phyloP scores from a whole-genome alignment of 768 basidiomycete species.

The Sporobolomyces phaffii region DNA sequence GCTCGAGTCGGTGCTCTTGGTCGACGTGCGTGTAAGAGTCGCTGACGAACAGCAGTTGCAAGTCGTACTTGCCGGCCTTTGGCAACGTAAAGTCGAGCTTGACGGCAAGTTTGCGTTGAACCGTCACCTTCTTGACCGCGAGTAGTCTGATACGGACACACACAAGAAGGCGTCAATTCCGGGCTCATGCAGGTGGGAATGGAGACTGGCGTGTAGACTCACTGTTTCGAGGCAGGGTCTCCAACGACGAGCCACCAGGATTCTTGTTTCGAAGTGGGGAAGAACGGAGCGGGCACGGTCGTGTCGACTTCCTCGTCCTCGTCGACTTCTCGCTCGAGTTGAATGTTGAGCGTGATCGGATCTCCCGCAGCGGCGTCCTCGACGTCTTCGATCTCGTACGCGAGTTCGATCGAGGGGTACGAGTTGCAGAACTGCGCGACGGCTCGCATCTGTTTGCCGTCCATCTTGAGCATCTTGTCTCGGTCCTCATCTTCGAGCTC shows the following conservation, averaged over 20 bases:
- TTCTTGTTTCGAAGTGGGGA: conserved; percentile 79
- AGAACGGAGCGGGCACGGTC: conserved; percentile 85
- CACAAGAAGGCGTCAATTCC: background rate
- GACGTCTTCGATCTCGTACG: conserved; percentile 69
- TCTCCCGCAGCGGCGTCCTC: conserved; percentile 78
- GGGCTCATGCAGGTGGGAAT: too few species aligned
- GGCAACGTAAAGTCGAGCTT: conserved; percentile 85
- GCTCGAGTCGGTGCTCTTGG: conserved; percentile 55
- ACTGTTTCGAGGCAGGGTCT: conserved; percentile 48
- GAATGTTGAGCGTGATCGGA: conserved; percentile 73
- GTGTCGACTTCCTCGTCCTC: conserved; percentile 67
- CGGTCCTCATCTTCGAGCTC: conserved; percentile 93
- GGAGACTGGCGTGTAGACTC: background rate
- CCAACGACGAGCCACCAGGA: conserved; percentile 98
- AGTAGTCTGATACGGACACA: conserved; percentile 57
- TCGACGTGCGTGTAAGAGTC: conserved; percentile 88
- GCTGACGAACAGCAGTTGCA: conserved; percentile 86
- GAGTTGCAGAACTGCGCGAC: conserved; percentile 94
- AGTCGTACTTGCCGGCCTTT: conserved; percentile 63
- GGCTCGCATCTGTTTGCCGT: conserved; percentile 77
- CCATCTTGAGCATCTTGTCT: conserved; percentile 71
- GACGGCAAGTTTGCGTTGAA: conserved; percentile 60
- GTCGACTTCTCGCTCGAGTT: conserved; percentile 73
- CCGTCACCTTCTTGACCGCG: conserved; percentile 79
- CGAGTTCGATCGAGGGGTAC: conserved; percentile 78